Evolutionary conservation across 129 eudicot species (phyloP), one percentile per base, ranked within the genome.

Genomic region (Smallanthus sonchifolius): DNA sequence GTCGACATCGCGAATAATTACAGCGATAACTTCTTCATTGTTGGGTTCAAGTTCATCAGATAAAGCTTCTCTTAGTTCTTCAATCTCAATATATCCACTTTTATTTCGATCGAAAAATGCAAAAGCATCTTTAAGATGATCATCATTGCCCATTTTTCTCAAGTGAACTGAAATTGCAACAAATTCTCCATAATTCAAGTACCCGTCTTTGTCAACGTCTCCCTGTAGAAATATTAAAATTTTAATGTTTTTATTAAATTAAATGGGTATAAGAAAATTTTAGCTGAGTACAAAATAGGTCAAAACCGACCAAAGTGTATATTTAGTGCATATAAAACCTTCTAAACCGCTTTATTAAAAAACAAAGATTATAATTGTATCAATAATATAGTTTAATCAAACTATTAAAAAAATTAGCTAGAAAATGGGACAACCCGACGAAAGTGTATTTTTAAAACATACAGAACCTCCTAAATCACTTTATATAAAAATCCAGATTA

Each of bases 131-230:
- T 68, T 68, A 13, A 44, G 73, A 47, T 68, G 73, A 68, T 68
- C 73, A 15, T 68, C 73, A 30, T 32, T 68, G 14, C 35, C 60
- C 73, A 68, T 45, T 68, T 68, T 44, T 24, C 73, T 68, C 39
- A 68, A 68, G 57, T 68, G 73, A 28, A 68, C 73, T 24, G 73
- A 68, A 14, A 68, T 66, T 19, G 71, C 71, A 66, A 66, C 71
- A 66, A 40, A 66, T 20, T 66, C 71, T 66, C 71, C 71, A 15
- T 68, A 68, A 24, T 68, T 68, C 59, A 68, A 68, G 73, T 44
- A 68, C 28, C 73, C 73, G 6, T 68, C 73, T 64, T 64, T 68
- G 73, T 68, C 73, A 47, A 68, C 73, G 14, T 68, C 73, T 44
- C 73, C 73, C 73, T 68, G 73, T 45, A 45, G 10, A 15, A 68